Conservation (phyloP, 169 alveolate species). For the Plasmodium knowlesi region DNA sequence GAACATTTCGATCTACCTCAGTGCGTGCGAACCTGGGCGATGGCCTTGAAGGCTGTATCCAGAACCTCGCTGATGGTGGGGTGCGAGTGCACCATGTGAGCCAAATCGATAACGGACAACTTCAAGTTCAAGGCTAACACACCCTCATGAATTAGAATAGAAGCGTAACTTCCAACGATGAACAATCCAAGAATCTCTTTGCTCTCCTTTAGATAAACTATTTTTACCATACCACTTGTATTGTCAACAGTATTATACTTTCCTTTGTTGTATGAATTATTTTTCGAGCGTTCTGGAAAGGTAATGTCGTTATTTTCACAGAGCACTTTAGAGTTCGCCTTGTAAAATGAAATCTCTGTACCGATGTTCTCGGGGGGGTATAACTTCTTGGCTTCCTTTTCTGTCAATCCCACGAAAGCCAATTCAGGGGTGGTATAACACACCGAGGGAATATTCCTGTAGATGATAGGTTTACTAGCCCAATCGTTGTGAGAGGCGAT, state of each 20-base stretch:
- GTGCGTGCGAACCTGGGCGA: slow-evolving; percentile 77
- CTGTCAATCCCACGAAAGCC: slow-evolving; percentile 81
- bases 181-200: slow-evolving; percentile 77
- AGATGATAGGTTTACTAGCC: slow-evolving; percentile 51
- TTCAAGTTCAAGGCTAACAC: slow-evolving; percentile 76
- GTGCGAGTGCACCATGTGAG: slow-evolving; percentile 80
- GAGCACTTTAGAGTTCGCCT: slow-evolving; percentile 78
- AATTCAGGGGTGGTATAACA: slow-evolving; percentile 82
- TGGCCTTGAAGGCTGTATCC: slow-evolving; percentile 78
- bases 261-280: slow-evolving; percentile 52
- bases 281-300: slow-evolving; percentile 2
- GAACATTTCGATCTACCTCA: neutral
- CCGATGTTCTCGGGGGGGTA: slow-evolving; percentile 73
- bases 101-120: slow-evolving; percentile 64
- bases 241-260: slow-evolving; percentile 61
- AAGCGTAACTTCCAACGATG: slow-evolving; percentile 80
- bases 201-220: slow-evolving; percentile 74
- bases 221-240: slow-evolving; percentile 77
- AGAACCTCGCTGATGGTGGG: slow-evolving; percentile 83
- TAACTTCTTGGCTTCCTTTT: slow-evolving; percentile 72
- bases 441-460: slow-evolving; percentile 78
- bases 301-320: slow-evolving; percentile 67
- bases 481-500: neutral
- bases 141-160: slow-evolving; percentile 80
- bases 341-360: slow-evolving; percentile 28